These are phyloP conservation scores for Xylaria curta DNA, from an alignment of 495 filamentous ascomycete species.

Conservation along the genomic window DNA sequence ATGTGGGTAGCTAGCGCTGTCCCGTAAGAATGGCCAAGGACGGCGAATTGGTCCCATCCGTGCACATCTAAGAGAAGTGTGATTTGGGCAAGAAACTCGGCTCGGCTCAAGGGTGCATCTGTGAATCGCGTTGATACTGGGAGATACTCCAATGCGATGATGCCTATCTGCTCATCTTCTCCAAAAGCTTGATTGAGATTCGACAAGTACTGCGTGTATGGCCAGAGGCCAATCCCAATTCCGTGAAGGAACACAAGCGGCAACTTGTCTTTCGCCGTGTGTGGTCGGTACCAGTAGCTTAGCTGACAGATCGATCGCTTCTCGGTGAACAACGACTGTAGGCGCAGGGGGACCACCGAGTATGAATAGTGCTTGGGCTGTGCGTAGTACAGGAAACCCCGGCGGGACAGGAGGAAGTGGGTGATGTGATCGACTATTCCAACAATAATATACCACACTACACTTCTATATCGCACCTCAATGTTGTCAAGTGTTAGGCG, in stretches of 20 bases:
- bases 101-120: slow-evolving; percentile 47
- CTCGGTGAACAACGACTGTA: slow-evolving; percentile 48
- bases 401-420: slow-evolving; percentile 47
- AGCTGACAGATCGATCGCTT: slow-evolving; percentile 55
- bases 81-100: slow-evolving; percentile 59
- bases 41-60: slow-evolving; percentile 55
- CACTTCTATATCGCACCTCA: slow-evolving; percentile 63
- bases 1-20: slow-evolving; percentile 67
- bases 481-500: slow-evolving; percentile 70
- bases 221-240: slow-evolving; percentile 71
- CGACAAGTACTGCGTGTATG: slow-evolving; percentile 63
- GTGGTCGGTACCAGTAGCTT: slow-evolving; percentile 70
- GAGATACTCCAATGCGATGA: slow-evolving; percentile 70
- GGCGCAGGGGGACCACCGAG: slow-evolving; percentile 63
- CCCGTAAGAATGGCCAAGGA: slow-evolving; percentile 69
- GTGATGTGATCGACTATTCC: slow-evolving; percentile 45
- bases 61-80: slow-evolving; percentile 59
- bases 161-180: slow-evolving; percentile 59
- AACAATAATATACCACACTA: slow-evolving; percentile 66
- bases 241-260: slow-evolving; percentile 73
- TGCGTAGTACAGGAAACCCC: slow-evolving; percentile 57
- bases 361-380: slow-evolving; percentile 47
- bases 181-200: slow-evolving; percentile 48
- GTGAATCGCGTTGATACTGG: slow-evolving; percentile 68
- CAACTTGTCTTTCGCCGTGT: slow-evolving; percentile 58